phyloP scores from a whole-genome alignment of 108 stramenopile genomes.

The Seminavis robusta region DNA sequence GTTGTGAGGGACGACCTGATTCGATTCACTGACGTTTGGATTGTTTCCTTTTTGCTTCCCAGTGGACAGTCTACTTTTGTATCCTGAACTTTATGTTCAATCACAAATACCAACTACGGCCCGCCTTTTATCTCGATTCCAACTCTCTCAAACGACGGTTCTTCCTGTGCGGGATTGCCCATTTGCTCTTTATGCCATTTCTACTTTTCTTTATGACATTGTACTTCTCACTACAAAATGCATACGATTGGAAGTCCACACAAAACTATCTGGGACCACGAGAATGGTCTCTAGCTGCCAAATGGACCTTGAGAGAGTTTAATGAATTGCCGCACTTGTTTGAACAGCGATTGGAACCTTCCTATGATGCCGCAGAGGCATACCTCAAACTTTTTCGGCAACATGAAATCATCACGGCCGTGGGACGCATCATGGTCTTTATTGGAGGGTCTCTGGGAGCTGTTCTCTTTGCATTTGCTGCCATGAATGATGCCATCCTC shows the following conservation, averaged over 20 bases:
- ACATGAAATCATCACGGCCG: conserved; percentile 62
- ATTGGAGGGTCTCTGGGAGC: conserved; percentile 92
- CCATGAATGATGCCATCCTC: conserved; percentile 91
- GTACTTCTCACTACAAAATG: conserved; percentile 91
- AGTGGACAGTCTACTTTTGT: conserved; percentile 90
- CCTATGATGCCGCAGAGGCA: conserved; percentile 78
- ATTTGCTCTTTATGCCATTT: conserved; percentile 91
- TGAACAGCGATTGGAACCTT: conserved; percentile 76
- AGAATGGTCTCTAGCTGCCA: conserved; percentile 85
- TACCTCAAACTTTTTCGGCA: conserved; percentile 87
- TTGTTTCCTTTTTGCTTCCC: conserved; percentile 18
- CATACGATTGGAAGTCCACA: conserved; percentile 88
- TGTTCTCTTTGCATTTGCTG: conserved; percentile 82
- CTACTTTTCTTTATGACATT: conserved; percentile 88
- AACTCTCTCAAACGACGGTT: conserved; percentile 71
- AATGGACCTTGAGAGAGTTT: conserved; percentile 94
- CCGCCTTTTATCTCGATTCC: conserved; percentile 83
- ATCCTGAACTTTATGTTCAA: conserved; percentile 97
- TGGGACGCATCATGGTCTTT: conserved; percentile 82
- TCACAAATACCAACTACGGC: conserved; percentile 86
- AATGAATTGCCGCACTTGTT: conserved; percentile 95
- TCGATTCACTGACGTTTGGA: neutral
- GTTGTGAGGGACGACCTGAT: neutral
- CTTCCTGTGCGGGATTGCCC: conserved; percentile 82
- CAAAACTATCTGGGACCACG: conserved; percentile 91